Base-by-base conservation (phyloP, 495 filamentous ascomycete species). In the Penicillium paxilli region DNA sequence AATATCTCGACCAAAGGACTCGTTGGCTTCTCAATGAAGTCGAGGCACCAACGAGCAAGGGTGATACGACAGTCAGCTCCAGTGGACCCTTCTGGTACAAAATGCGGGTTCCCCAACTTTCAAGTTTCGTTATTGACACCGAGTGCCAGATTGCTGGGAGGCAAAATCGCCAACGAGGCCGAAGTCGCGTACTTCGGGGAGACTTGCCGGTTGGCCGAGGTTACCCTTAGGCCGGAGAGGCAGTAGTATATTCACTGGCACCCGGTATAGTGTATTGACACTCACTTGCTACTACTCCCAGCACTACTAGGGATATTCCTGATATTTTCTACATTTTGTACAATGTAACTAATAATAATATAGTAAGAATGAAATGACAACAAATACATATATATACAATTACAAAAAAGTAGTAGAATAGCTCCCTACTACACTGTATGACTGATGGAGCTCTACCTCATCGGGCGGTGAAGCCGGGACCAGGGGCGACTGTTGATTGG, bases 391-490 rank as follows among this genome's bases (percentile, higher is more conserved):
- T 28, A 28, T 5, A 28, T 5, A 11, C 5, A 28, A 28, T 11
- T 5, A 28, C 5, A 28, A 28, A 11, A 28, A 28, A 28, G 26
- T 28, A 11, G 11, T 28, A 28, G 26, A 28, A 28, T 5, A 11
- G 11, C 26, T 5, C 26, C 26, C 26, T 28, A 5, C 26, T 11
- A 5, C 26, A 28, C 26, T 28, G 6, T 14, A 30, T 48, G n/a
- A 47, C 6, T 16, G 24, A 35, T 45, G 21, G 30, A 42, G 17
- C 40, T 42, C 20, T 46, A 12, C 23, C 26, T 46, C 40, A 23
- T 42, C 48, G 51, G 52, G 59, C 57, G 64, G 62, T 65, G 59
- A 50, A 16, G 2, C 14, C n/a, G 12, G 6, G 4, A 38, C 12
- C 23, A 19, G 12, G 3, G 4, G 45, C 9, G 23, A 19, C 23